Percentiles rank a stretch among this genome's conserved stretches.
Evolutionary conservation across 805 yeast genomes (phyloP).

Genomic region (Candida sakaeoensis): DNA sequence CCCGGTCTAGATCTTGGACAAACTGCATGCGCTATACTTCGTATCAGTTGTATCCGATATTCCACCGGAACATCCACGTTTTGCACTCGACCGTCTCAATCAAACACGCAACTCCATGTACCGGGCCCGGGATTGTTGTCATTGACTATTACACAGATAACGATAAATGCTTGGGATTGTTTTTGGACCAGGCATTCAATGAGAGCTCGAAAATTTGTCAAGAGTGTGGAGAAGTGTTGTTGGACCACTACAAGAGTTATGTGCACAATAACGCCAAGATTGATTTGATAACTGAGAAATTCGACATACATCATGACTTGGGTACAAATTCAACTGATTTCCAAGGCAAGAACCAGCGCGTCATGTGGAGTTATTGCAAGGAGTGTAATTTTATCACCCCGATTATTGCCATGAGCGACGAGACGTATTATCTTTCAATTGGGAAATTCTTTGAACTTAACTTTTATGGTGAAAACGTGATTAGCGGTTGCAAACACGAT

Average conservation of each 20-base stretch:
- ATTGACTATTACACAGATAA: constrained; percentile 88
- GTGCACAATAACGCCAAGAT: constrained; percentile 85
- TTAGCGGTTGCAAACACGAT: constrained; percentile 66
- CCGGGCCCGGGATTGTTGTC: constrained; percentile 82
- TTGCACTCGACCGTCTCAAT: constrained; percentile 79
- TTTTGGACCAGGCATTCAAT: constrained; percentile 71
- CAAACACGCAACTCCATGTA: constrained; percentile 84
- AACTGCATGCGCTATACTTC: constrained; percentile 33
- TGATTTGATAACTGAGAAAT: constrained; percentile 67
- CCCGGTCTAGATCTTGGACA: constrained; percentile 47
- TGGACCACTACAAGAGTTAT: constrained; percentile 80
- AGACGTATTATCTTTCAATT: constrained; percentile 85
- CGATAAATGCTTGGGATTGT: constrained; percentile 87
- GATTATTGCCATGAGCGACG: constrained; percentile 74
- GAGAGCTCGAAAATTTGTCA: constrained; percentile 67
- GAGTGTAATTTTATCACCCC: constrained; percentile 75
- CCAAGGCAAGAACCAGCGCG: constrained; percentile 44
- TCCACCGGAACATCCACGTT: constrained; percentile 75
- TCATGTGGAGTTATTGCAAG: constrained; percentile 91
- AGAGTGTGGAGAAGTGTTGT: constrained; percentile 70
- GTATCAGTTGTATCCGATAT: constrained; percentile 40
- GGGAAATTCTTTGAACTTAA: constrained; percentile 88
- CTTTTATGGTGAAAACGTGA: constrained; percentile 56
- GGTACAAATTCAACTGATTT: constrained; percentile 17
- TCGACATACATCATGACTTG: constrained; percentile 15